Conservation (phyloP, 805 yeast species). For the Yarrowia phangngaensis region DNA sequence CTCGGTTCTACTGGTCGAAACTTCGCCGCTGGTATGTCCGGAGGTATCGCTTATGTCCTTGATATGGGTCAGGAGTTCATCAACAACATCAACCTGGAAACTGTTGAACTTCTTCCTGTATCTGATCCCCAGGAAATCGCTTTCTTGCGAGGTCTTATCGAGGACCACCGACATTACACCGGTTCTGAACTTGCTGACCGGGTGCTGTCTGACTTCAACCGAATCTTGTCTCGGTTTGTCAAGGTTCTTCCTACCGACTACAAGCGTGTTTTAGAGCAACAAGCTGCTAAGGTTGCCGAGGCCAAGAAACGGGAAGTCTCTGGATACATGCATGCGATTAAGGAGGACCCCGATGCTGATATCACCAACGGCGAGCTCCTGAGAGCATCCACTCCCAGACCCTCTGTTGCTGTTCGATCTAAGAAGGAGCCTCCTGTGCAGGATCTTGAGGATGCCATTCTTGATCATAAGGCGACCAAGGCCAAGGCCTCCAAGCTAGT, state of each 20-base stretch:
- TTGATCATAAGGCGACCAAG: slow-evolving; percentile 62
- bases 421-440: slow-evolving; percentile 72
- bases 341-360: slow-evolving; percentile 80
- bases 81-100: slow-evolving; percentile 69
- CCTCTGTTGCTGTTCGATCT: slow-evolving; percentile 17
- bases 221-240: slow-evolving; percentile 81
- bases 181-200: slow-evolving; percentile 85
- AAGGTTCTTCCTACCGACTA: slow-evolving; percentile 91
- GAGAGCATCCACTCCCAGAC: slow-evolving; percentile 43
- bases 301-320: slow-evolving; percentile 64
- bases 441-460: slow-evolving; percentile 85
- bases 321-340: slow-evolving; percentile 58
- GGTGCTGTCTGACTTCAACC: slow-evolving; percentile 79
- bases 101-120: slow-evolving; percentile 73
- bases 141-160: slow-evolving; percentile 84
- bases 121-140: slow-evolving; percentile 91
- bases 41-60: slow-evolving; percentile 96
- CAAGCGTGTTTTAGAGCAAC: slow-evolving; percentile 79
- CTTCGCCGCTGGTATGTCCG: slow-evolving; percentile 97
- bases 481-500: slow-evolving; percentile 56
- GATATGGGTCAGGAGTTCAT: slow-evolving; percentile 93
- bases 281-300: slow-evolving; percentile 59
- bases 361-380: slow-evolving; percentile 86
- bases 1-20: slow-evolving; percentile 88
- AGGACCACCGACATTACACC: slow-evolving; percentile 94